Evolutionary conservation across 1,139 yeast species (phyloP), one percentile per base, ranked within the genome.

Genomic region (Debaryomyces subglobosus): DNA sequence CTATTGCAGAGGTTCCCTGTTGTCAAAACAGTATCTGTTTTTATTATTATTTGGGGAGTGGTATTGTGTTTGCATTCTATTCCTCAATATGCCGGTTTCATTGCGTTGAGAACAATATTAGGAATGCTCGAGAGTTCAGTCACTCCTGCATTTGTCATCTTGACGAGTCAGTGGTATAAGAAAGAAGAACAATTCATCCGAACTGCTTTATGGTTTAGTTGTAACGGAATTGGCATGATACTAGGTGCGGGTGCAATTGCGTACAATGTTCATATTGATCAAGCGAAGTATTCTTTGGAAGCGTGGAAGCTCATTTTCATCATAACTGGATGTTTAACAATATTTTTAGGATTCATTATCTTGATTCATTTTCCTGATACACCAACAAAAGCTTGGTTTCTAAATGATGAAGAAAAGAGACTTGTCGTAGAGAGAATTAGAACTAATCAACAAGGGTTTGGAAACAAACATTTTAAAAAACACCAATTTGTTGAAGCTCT

Each of bases 51-150:
- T 4, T 68, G 71, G 72, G 70, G 69, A 4, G 41, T 60, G 5
- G 46, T 64, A 8, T 53, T 67, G 39, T 52, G 63, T 30, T 55
- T 64, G 32, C 67, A 63, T 44, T 55, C 66, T 4, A 60, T 58
- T 10, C 58, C 69, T 12, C 51, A 61, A n/a, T 64, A 63, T 46
- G 60, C 62, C 37, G 69, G 64, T 4, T 63, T 67, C 48, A 52
- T 64, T 37, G 59, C 65, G 2, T 56, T 63, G 43, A 53, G 71
- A 45, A 59, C 65, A 4, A 32, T 67, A 16, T 54, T 82, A 27
- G 89, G 89, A 3, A 60, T 77, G 43, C 68, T 79, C 38, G 89
- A 84, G 59, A 72, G 81, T 35, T 72, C 81, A 39, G 55, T 65
- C 12, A 61, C 82, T 13, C 88, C 86, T 2, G 82, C 84, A 0